Conservation (phyloP, 305 asterid genomes). For the Fraxinus dipetala region DNA sequence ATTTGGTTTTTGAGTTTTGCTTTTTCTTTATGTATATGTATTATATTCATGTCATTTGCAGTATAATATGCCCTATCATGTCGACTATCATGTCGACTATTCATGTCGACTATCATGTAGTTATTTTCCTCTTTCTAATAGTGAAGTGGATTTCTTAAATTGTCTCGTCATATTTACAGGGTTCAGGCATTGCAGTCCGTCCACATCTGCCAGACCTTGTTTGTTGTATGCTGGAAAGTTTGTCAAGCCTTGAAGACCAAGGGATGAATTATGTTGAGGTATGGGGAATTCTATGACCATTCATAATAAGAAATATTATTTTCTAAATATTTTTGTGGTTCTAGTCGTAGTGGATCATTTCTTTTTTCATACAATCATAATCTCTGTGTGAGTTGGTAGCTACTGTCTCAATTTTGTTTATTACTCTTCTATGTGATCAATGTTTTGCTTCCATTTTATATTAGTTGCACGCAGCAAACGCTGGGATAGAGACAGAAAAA, state of each 20-base stretch:
- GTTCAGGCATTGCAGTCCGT: conserved; percentile 90
- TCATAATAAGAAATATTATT: not conserved
- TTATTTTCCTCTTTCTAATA: conserved; percentile 12
- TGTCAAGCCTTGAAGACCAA: conserved; percentile 98
- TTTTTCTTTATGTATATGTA: conserved; percentile 15
- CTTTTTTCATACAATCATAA: conserved; percentile 13
- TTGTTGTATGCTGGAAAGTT: conserved; percentile 98
- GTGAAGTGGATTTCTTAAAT: conserved; percentile 13
- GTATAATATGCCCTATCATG: conserved; percentile 7
- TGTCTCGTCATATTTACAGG: conserved; percentile 43
- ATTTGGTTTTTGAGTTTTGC: conserved; percentile 16
- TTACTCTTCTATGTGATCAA: conserved; percentile 14
- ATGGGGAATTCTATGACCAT: conserved; percentile 26
- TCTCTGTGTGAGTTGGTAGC: conserved; percentile 18
- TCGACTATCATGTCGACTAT: not conserved
- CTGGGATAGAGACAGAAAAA: conserved; percentile 91
- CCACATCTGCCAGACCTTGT: conserved; percentile 89
- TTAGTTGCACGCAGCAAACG: conserved; percentile 91
- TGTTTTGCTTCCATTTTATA: conserved; percentile 20
- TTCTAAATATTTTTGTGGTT: not conserved
- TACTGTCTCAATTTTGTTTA: conserved; percentile 14
- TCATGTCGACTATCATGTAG: not conserved
- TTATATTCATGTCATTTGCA: conserved; percentile 11
- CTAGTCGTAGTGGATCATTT: not conserved
- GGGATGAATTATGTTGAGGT: conserved; percentile 98